These are phyloP conservation scores for Apiospora rasikravindrae DNA, from an alignment of 2,329 filamentous ascomycete species.

Conservation along the genomic window DNA sequence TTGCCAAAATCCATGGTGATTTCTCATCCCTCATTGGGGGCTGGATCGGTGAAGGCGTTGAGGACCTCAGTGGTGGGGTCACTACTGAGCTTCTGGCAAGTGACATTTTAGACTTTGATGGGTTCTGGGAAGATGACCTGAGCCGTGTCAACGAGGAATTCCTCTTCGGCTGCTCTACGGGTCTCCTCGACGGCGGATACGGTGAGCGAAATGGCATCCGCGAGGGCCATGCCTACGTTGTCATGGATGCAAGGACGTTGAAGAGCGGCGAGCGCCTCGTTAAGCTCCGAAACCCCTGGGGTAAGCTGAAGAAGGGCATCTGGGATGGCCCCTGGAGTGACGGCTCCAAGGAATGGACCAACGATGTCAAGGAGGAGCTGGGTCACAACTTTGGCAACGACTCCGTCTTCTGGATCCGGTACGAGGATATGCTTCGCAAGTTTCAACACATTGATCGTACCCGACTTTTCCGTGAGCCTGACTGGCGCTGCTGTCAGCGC, in stretches of 20 bases:
- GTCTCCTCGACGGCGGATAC: constrained; percentile 66
- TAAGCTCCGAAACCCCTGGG: constrained; percentile 66
- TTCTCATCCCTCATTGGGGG: constrained; percentile 74
- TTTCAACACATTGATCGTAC: constrained; percentile 67
- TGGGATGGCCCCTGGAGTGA: constrained; percentile 67
- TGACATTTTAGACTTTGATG: constrained; percentile 77
- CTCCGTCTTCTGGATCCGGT: constrained; percentile 69
- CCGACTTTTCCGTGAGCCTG: constrained; percentile 61
- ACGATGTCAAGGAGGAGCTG: constrained; percentile 61
- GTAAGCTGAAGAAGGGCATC: constrained; percentile 59
- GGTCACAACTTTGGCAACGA: constrained; percentile 65
- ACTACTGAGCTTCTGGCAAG: constrained; percentile 71
- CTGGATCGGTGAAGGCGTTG: constrained; percentile 67
- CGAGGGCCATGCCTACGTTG: constrained; percentile 64
- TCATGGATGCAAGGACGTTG: constrained; percentile 62
- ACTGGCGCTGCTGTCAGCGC: constrained; percentile 63
- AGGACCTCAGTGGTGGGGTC: constrained; percentile 70
- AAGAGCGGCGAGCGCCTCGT: constrained; percentile 60
- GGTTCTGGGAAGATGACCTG: constrained; percentile 84
- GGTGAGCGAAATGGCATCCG: constrained; percentile 64
- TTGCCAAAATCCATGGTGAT: constrained; percentile 83
- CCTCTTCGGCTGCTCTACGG: constrained; percentile 72
- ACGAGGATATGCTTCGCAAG: constrained; percentile 66
- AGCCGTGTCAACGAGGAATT: constrained; percentile 82
- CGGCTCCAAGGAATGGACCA: constrained; percentile 66